A percentile compares a stretch with the other conserved stretches of the same genome.
Conservation (phyloP, 495 filamentous ascomycete genomes). For the Neurospora hispaniola region DNA sequence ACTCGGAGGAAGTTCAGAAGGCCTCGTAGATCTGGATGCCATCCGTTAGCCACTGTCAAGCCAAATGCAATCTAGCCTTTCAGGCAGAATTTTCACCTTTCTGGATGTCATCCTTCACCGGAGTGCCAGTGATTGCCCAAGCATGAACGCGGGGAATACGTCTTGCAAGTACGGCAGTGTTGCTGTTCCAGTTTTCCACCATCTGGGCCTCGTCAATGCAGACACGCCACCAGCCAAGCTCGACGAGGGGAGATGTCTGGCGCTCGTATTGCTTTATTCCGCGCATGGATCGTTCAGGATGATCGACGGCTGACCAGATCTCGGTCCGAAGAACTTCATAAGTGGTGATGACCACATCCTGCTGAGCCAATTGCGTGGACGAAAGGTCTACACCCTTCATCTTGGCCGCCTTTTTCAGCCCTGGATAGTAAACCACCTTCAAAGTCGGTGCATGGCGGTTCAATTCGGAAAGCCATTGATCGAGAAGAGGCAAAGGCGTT, state of each 20-base stretch:
- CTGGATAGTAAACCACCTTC: conserved; percentile 34
- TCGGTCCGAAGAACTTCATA: conserved; percentile 70
- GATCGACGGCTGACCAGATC: conserved; percentile 59
- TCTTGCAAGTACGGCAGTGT: conserved; percentile 69
- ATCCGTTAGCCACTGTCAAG: neutral
- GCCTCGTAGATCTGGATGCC: conserved; percentile 44
- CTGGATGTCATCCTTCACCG: conserved; percentile 66
- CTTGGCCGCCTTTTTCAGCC: conserved; percentile 30
- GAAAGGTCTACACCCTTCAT: conserved; percentile 22
- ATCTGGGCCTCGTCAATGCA: conserved; percentile 95
- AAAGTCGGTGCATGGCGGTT: conserved; percentile 43
- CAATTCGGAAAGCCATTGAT: conserved; percentile 84
- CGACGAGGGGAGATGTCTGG: conserved; percentile 61
- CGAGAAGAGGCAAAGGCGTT: conserved; percentile 65
- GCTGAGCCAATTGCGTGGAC: conserved; percentile 39
- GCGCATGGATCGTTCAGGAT: conserved; percentile 56
- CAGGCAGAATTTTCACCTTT: conserved; percentile 11
- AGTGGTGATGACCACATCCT: conserved; percentile 80
- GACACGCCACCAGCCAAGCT: conserved; percentile 83
- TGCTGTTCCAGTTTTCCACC: conserved; percentile 78
- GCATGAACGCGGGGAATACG: conserved; percentile 74
- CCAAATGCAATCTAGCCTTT: neutral
- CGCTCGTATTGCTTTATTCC: conserved; percentile 55
- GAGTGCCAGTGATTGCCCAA: conserved; percentile 92
- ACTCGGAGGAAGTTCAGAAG: conserved; percentile 73